Conservation (phyloP, 2,329 filamentous ascomycete genomes). For the Pseudocercospora fuligena region DNA sequence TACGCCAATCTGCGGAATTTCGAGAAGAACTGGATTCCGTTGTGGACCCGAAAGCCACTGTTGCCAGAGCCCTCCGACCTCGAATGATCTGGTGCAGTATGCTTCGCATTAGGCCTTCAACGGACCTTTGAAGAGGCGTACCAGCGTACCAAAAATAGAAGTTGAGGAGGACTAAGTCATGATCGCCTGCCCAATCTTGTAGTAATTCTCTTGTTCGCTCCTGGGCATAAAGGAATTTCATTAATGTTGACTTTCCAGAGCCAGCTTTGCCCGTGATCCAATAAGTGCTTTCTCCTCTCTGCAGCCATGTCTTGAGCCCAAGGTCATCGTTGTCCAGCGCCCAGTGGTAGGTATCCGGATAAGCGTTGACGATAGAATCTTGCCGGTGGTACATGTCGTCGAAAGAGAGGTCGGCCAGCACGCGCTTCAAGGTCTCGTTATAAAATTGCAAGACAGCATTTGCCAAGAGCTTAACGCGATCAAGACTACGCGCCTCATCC, state of each 20-base stretch:
- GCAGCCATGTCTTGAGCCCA: background rate
- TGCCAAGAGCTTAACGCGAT: no score
- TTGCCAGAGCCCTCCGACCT: no score
- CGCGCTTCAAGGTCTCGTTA: no score
- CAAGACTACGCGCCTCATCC: no score
- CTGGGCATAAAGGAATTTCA: slow-evolving; percentile 21
- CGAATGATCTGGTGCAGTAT: slow-evolving; percentile 22
- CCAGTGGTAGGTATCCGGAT: background rate
- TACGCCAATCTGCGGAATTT: no score
- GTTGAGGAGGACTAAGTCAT: background rate
- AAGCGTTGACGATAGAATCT: background rate
- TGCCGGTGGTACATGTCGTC: background rate
- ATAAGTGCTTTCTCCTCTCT: background rate
- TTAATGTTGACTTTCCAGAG: slow-evolving; percentile 25
- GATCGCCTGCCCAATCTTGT: no score
- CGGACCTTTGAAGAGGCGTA: slow-evolving; percentile 15
- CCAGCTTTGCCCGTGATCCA: slow-evolving; percentile 21
- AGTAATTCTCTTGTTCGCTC: no score
- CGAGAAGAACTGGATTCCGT: no score
- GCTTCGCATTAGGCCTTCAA: slow-evolving; percentile 22
- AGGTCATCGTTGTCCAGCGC: background rate
- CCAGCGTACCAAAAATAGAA: slow-evolving; percentile 29
- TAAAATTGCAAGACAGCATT: no score
- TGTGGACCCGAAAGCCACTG: no score
- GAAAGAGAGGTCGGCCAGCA: background rate